Conservation (phyloP, 192 early-diverging fungal genomes). For the Radiomyces spectabilis region DNA sequence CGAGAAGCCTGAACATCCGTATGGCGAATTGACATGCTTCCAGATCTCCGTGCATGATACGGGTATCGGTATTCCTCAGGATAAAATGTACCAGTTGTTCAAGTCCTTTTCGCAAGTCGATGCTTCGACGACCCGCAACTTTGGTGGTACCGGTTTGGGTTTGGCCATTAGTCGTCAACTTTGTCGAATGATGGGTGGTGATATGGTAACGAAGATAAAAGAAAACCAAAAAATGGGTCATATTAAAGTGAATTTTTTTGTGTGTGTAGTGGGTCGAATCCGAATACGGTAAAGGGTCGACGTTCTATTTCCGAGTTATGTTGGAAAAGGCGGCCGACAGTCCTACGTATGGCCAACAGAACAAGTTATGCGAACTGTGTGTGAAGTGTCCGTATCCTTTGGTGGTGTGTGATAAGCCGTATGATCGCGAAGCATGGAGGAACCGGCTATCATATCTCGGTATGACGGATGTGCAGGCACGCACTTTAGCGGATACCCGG, state of each 20-base stretch:
- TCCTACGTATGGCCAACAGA: slow-evolving; percentile 10
- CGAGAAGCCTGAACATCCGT: background rate
- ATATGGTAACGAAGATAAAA: slow-evolving; percentile 27
- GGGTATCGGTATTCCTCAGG: slow-evolving; percentile 34
- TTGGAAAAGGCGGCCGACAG: background rate
- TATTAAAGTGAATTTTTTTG: background rate
- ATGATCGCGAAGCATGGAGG: background rate
- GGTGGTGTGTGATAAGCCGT: background rate
- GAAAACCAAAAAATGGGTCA: background rate
- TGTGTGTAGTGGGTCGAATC: slow-evolving; percentile 25
- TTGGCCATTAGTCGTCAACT: slow-evolving; percentile 54
- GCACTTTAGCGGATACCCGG: background rate
- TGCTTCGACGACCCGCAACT: slow-evolving; percentile 42
- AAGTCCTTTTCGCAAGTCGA: slow-evolving; percentile 59
- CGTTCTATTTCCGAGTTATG: slow-evolving; percentile 53
- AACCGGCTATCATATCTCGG: background rate
- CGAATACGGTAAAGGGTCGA: slow-evolving; percentile 59
- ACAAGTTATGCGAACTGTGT: background rate
- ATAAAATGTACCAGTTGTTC: slow-evolving; percentile 45
- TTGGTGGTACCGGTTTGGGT: slow-evolving; percentile 54
- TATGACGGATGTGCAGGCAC: background rate
- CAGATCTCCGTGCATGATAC: slow-evolving; percentile 27
- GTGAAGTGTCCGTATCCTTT: background rate
- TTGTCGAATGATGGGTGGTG: slow-evolving; percentile 53
- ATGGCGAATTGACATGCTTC: background rate